A percentile compares a stretch with the other conserved stretches of the same genome.
These are phyloP conservation scores for Caloboletus firmus DNA, from an alignment of 1,284 basidiomycete species.

Conservation along the genomic window DNA sequence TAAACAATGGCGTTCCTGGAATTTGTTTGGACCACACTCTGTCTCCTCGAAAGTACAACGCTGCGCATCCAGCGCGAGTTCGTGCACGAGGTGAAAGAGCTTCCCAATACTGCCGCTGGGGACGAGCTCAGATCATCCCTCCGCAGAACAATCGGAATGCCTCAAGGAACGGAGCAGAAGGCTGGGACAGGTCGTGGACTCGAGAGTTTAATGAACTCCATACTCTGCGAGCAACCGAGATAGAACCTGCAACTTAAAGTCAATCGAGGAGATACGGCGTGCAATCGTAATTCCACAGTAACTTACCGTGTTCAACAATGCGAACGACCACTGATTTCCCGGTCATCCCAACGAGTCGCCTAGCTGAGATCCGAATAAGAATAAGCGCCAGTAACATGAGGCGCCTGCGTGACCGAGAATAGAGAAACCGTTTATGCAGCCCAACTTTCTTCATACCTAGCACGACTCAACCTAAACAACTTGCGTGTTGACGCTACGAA, in stretches of 20 bases:
- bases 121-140: no score
- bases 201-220: not conserved
- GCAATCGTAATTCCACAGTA: not conserved
- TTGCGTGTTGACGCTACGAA: not conserved
- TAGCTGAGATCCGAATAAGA: not conserved
- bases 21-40: no score
- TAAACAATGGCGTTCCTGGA: no score
- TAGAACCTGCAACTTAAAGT: not conserved
- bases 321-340: not conserved
- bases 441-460: not conserved
- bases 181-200: no score
- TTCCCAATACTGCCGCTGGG: no score
- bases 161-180: no score
- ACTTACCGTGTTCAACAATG: not conserved
- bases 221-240: no score
- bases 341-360: no score
- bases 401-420: not conserved
- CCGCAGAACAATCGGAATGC: no score
- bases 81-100: no score
- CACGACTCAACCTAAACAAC: not conserved
- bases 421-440: not conserved
- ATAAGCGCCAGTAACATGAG: not conserved
- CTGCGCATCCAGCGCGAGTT: no score
- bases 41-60: no score
- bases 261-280: not conserved